Percentiles rank a stretch among this genome's conserved stretches.
Evolutionary conservation across 225 moss, liverwort and hornwort genomes (phyloP).

Genomic region (Asterella californica): DNA sequence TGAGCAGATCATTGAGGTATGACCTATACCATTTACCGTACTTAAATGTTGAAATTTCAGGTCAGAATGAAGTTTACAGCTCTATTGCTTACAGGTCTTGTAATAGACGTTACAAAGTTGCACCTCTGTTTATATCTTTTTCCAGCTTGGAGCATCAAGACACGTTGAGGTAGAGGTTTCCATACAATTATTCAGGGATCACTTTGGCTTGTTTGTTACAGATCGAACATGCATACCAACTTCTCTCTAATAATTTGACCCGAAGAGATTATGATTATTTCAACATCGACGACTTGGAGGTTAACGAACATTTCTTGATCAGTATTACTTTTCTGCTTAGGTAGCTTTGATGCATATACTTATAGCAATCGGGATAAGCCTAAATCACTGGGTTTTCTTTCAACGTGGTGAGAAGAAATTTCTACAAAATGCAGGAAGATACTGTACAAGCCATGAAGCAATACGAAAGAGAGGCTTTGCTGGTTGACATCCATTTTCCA

Average conservation of each 20-base stretch:
- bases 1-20: slow-evolving; percentile 38
- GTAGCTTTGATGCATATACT: background rate
- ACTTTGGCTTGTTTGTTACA: slow-evolving; percentile 21
- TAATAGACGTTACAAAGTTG: background rate
- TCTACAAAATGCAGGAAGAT: slow-evolving; percentile 21
- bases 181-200: background rate
- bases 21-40: background rate
- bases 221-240: slow-evolving; percentile 60
- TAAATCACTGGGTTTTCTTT: background rate
- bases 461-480: slow-evolving; percentile 23
- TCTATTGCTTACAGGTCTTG: too few relatives aligned
- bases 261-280: slow-evolving; percentile 73
- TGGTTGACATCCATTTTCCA: slow-evolving; percentile 36
- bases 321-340: background rate
- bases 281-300: slow-evolving; percentile 50
- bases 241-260: slow-evolving; percentile 48
- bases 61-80: background rate
- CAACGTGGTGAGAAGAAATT: background rate
- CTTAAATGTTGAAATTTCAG: background rate
- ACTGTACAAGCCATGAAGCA: slow-evolving; percentile 33
- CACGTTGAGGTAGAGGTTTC: background rate
- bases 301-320: background rate
- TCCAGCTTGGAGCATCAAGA: background rate
- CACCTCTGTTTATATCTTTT: background rate
- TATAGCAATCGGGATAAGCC: background rate